These are phyloP conservation scores for Trypanosoma brucei DNA, from an alignment of 208 protist genomes.

Conservation along the genomic window DNA sequence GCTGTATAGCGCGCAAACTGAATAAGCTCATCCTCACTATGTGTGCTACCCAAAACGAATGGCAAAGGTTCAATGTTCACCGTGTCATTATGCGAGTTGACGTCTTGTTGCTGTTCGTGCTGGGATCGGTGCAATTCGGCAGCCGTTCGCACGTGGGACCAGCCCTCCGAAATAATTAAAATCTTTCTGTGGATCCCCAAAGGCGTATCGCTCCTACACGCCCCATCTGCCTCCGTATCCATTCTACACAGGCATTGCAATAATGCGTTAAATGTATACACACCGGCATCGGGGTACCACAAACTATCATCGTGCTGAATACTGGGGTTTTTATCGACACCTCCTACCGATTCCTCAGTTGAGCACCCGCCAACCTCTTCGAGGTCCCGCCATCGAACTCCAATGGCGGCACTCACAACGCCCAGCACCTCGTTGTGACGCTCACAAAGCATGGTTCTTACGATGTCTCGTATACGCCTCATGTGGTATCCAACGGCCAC, in stretches of 20 bases:
- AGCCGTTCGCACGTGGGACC: conserved; percentile 52
- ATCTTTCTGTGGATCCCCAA: conserved; percentile 26
- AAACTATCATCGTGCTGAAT: conserved; percentile 12
- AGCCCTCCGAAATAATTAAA: conserved; percentile 63
- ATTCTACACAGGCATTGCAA: conserved; percentile 30
- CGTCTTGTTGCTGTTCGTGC: neutral
- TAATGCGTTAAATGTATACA: conserved; percentile 56
- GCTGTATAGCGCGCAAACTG: conserved; percentile 50
- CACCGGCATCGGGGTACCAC: conserved; percentile 50
- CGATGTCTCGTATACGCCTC: conserved; percentile 13
- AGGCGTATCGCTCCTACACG: neutral
- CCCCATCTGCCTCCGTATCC: neutral
- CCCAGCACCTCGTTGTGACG: conserved; percentile 29
- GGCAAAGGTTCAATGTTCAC: conserved; percentile 47
- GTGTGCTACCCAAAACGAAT: conserved; percentile 36
- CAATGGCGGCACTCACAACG: conserved; percentile 45
- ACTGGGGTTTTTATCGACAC: no score
- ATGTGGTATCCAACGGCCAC: conserved; percentile 29
- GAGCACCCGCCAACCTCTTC: neutral
- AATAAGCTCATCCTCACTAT: conserved; percentile 40
- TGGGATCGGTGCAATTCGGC: conserved; percentile 27
- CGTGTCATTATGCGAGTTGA: neutral
- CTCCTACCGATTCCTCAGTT: no score
- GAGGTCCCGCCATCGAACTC: conserved; percentile 26
- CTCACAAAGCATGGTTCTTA: conserved; percentile 15